Percentiles rank a stretch among this genome's conserved stretches.
These are phyloP conservation scores for Blepharisma stoltei DNA, from an alignment of 73 alveolate genomes.

Conservation along the genomic window DNA sequence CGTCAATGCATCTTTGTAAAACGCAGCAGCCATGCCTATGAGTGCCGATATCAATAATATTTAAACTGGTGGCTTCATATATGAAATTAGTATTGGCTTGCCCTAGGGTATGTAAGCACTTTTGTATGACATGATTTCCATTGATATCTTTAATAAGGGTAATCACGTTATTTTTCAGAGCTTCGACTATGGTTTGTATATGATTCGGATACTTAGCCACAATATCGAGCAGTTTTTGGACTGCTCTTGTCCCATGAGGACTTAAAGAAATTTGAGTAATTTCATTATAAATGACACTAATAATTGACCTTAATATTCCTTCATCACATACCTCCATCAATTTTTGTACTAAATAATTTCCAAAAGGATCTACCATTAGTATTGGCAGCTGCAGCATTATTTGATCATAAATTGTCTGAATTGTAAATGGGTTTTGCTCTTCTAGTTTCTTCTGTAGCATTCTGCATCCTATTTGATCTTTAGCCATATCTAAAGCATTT, in stretches of 20 bases:
- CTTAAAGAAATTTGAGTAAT: conserved; percentile 51
- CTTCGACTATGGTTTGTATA: conserved; percentile 40
- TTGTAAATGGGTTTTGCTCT: conserved; percentile 47
- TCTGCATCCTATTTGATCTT: conserved; percentile 90
- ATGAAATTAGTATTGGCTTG: conserved; percentile 50
- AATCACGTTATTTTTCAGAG: conserved; percentile 40
- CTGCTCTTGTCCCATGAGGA: conserved; percentile 82
- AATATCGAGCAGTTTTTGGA: conserved; percentile 57
- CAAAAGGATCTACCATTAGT: conserved; percentile 72
- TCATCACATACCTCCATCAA: conserved; percentile 40
- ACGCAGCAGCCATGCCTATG: conserved; percentile 90
- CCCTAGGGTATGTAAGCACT: conserved; percentile 44
- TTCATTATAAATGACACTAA: background rate
- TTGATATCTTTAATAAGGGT: conserved; percentile 63
- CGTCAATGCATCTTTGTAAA: conserved; percentile 69
- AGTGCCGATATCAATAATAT: conserved; percentile 61
- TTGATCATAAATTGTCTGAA: conserved; percentile 40
- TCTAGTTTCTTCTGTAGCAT: conserved; percentile 75
- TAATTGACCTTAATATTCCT: background rate
- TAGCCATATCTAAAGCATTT: conserved; percentile 61
- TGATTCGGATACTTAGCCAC: conserved; percentile 35
- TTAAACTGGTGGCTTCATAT: conserved; percentile 53
- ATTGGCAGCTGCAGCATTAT: conserved; percentile 20
- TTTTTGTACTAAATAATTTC: conserved; percentile 78
- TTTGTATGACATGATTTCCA: conserved; percentile 79